These are phyloP conservation scores for Phaeotremella fagi DNA, from an alignment of 768 basidiomycete genomes.

Conservation along the genomic window DNA sequence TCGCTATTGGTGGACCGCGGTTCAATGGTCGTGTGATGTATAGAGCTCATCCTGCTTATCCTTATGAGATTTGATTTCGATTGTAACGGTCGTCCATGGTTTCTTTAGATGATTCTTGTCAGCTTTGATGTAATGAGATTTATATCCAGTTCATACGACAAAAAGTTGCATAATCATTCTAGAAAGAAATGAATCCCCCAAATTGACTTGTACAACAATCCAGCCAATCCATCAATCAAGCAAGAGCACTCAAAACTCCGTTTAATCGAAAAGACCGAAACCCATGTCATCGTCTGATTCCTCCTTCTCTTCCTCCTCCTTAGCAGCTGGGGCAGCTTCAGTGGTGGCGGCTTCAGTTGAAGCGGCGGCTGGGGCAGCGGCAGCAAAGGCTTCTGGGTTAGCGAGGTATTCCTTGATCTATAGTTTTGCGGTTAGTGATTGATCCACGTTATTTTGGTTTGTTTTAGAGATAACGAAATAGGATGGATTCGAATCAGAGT, in stretches of 20 bases:
- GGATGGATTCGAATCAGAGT: conserved; percentile 20
- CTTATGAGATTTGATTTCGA: conserved; percentile 16
- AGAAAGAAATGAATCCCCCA: too few relatives aligned
- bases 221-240: too few relatives aligned
- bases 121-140: too few relatives aligned
- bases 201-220: too few relatives aligned
- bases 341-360: conserved; percentile 48
- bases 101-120: too few relatives aligned
- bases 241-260: too few relatives aligned
- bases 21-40: conserved; percentile 31
- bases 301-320: conserved; percentile 62
- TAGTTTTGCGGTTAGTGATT: too few relatives aligned
- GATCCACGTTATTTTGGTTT: conserved; percentile 6
- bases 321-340: conserved; percentile 57
- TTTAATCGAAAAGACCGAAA: conserved; percentile 51
- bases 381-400: conserved; percentile 97
- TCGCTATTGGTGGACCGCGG: conserved; percentile 24
- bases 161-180: too few relatives aligned
- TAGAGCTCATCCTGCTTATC: conserved; percentile 19
- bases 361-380: conserved; percentile 63
- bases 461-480: conserved; percentile 11
- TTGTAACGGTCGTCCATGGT: too few relatives aligned
- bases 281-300: conserved; percentile 52
- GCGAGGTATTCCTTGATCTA: conserved; percentile 94
- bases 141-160: too few relatives aligned